Percentiles rank a stretch among this genome's conserved stretches.
These are phyloP conservation scores for Aethionema arabicum DNA, from an alignment of 345 rosid genomes.

Conservation along the genomic window DNA sequence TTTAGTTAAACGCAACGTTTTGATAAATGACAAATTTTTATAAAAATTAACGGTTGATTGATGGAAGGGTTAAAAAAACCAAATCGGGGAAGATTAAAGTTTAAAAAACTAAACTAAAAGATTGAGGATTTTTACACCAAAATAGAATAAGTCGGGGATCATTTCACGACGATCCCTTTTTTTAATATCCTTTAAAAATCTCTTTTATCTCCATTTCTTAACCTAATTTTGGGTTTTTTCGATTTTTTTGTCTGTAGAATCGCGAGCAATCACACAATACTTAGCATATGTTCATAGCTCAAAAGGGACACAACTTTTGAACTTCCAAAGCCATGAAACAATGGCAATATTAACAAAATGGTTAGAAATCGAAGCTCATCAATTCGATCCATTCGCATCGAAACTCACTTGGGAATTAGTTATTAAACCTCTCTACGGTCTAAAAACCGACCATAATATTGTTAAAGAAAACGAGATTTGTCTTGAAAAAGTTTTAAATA, in stretches of 20 bases:
- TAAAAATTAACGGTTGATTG: no score
- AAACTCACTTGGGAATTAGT: conserved; percentile 36
- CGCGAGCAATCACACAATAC: conserved; percentile 42
- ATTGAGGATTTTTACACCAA: no score
- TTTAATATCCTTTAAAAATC: no score
- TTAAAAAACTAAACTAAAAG: no score
- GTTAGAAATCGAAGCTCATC: conserved; percentile 63
- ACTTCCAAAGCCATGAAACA: conserved; percentile 28
- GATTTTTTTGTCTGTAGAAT: conserved; percentile 9
- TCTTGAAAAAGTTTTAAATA: conserved; percentile 45
- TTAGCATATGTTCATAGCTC: conserved; percentile 32
- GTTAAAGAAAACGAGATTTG: conserved; percentile 33
- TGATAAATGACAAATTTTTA: no score
- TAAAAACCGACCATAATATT: conserved; percentile 22
- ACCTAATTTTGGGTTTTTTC: not conserved
- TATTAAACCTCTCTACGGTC: conserved; percentile 32
- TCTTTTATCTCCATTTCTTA: not conserved
- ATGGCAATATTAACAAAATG: conserved; percentile 33
- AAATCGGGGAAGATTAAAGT: no score
- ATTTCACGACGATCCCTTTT: no score
- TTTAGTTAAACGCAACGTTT: no score
- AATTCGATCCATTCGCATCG: conserved; percentile 42
- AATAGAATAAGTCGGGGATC: no score
- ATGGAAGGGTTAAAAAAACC: no score
- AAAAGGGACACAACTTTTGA: conserved; percentile 36